phyloP scores from a whole-genome alignment of 2,329 filamentous ascomycete species.

The Penicillium sp. region DNA sequence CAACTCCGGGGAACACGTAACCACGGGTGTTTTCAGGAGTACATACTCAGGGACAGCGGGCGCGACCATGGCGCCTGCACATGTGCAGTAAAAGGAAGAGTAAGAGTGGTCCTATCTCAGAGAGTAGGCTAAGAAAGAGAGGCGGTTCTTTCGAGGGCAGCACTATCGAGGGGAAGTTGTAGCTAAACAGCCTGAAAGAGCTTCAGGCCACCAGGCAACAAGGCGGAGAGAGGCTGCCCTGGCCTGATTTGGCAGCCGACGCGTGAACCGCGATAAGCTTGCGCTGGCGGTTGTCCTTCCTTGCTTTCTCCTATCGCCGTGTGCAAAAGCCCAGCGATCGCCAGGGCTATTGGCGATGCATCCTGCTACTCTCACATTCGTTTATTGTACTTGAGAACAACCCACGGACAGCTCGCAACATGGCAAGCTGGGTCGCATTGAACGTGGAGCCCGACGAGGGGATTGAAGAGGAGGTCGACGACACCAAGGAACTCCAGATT shows the following conservation, averaged over 20 bases:
- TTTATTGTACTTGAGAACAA: constrained; percentile 14
- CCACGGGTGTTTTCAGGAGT: constrained; percentile 29
- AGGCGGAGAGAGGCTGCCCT: constrained; percentile 26
- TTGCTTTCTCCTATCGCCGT: neutral
- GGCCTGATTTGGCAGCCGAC: constrained; percentile 28
- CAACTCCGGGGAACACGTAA: constrained; percentile 39
- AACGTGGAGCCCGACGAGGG: constrained; percentile 95
- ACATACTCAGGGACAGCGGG: constrained; percentile 78
- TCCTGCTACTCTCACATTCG: constrained; percentile 8
- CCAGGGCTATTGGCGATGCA: constrained; percentile 31
- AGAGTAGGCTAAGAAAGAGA: neutral
- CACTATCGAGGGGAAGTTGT: constrained; percentile 20
- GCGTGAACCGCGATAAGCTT: constrained; percentile 26
- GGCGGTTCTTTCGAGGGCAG: neutral
- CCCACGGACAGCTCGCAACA: constrained; percentile 36
- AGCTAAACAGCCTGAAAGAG: constrained; percentile 24
- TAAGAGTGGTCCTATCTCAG: constrained; percentile 1
- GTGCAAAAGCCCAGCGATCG: neutral
- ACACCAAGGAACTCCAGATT: constrained; percentile 94
- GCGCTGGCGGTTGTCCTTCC: constrained; percentile 9
- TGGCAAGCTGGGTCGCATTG: constrained; percentile 78
- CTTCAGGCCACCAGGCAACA: constrained; percentile 32
- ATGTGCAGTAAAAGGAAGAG: constrained; percentile 26
- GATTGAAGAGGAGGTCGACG: constrained; percentile 88
- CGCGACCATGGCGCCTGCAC: constrained; percentile 66